A percentile compares a stretch with the other conserved stretches of the same genome.
phyloP scores from a whole-genome alignment of 257 asterid genomes.

The Ilex aquifolium region DNA sequence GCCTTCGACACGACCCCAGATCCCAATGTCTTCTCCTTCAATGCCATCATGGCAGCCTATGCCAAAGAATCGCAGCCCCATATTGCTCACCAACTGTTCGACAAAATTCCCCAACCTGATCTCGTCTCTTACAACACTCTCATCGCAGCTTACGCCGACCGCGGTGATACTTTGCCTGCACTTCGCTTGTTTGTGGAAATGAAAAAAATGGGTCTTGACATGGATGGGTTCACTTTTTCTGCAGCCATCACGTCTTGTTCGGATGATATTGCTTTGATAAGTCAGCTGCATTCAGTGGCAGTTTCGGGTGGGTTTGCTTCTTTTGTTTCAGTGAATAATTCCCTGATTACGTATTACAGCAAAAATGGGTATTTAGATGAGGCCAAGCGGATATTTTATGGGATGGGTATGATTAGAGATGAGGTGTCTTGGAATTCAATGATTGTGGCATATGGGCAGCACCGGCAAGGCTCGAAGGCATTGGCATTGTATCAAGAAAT shows the following conservation, averaged over 20 bases:
- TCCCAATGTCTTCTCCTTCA: constrained; percentile 74
- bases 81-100: constrained; percentile 56
- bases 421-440: constrained; percentile 85
- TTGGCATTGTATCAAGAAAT: constrained; percentile 59
- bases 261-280: constrained; percentile 31
- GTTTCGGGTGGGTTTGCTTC: constrained; percentile 39
- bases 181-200: constrained; percentile 31
- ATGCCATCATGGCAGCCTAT: constrained; percentile 55
- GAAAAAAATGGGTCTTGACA: constrained; percentile 27
- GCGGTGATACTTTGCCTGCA: constrained; percentile 33
- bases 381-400: constrained; percentile 43
- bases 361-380: constrained; percentile 33
- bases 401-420: constrained; percentile 49
- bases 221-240: constrained; percentile 68
- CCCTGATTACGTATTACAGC: constrained; percentile 49
- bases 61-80: constrained; percentile 42
- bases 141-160: constrained; percentile 67
- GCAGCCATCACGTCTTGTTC: constrained; percentile 44
- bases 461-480: constrained; percentile 52
- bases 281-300: constrained; percentile 48
- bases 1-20: constrained; percentile 38
- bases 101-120: constrained; percentile 68
- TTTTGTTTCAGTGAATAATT: constrained; percentile 58
- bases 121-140: constrained; percentile 74
- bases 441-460: constrained; percentile 69